Base-by-base conservation (phyloP, 257 asterid genomes). In the Osmanthus fragrans region DNA sequence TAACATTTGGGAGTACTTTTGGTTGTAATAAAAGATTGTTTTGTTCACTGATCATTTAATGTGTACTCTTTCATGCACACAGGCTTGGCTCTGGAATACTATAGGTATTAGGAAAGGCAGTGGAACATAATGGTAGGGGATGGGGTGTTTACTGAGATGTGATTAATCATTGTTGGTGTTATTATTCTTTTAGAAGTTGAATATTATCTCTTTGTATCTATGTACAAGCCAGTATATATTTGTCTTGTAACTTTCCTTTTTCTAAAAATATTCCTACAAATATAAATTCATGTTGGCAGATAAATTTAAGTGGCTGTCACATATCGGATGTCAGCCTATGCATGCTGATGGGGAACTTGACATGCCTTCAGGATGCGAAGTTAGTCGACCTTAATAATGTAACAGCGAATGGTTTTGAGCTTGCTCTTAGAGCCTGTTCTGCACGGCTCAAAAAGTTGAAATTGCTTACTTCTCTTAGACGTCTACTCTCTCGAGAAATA, bases 321-420 rank as follows among this genome's bases (percentile, higher is more conserved):
- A 88, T 92, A 68, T 85, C 92, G 23, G 93, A 91, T 56, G 84
- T 82, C 81, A 94, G 93, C 40, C 81, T 90, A 56, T 90, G 93
- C 90, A 83, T 86, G 89, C 78, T 91, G 80, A 81, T 91, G 93
- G 93, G 91, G 78, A 90, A 86, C 87, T 84, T 88, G 78, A 88
- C 86, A 5, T 85, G 89, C 32, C 82, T 92, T 68, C 97, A 92
- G 81, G 93, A 90, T 36, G 93, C 79, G 2, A 92, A 92, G 85
- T 75, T 92, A 47, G 87, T 87, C 21, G 79, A 86, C 73, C 90
- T 92, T 65, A 3, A 19, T 3, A 85, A 87, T 23, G 95, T 92
- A n/a, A 83, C 97, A 1, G 85, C 76, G 7, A 80, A 82, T 7
- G 97, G 95, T 37, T 36, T 85, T 4, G 97, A 92, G 82, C 85